Conservation (phyloP, 73 alveolate genomes). For the Effrenium voratum region DNA sequence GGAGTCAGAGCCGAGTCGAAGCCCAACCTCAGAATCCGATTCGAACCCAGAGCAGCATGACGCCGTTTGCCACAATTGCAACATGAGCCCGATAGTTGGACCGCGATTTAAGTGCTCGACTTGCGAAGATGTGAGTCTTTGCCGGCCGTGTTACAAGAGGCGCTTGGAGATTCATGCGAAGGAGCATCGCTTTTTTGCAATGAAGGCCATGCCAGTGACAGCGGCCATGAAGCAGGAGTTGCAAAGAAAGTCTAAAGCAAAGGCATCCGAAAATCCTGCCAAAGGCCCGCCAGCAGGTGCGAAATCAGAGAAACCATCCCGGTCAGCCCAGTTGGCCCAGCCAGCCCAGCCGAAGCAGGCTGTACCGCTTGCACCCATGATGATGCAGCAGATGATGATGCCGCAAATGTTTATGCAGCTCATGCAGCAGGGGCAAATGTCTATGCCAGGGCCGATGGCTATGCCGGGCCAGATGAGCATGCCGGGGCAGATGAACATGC, state of each 20-base stretch:
- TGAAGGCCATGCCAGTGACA: conserved; percentile 29
- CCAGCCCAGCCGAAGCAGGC: neutral
- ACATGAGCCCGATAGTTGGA: conserved; percentile 50
- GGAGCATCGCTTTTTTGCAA: conserved; percentile 66
- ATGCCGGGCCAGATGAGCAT: neutral
- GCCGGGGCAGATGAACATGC: neutral
- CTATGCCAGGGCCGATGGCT: neutral
- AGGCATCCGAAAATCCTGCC: neutral
- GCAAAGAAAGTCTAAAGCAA: neutral
- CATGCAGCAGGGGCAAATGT: too few species aligned
- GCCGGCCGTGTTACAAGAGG: conserved; percentile 21
- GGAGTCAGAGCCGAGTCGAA: neutral
- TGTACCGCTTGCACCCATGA: neutral
- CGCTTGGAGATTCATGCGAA: conserved; percentile 33
- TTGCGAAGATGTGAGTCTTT: conserved; percentile 67
- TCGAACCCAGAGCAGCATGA: conserved; percentile 61
- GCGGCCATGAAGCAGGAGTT: neutral
- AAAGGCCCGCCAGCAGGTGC: neutral
- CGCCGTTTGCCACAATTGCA: conserved; percentile 38
- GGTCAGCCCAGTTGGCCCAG: neutral
- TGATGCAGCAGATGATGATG: neutral
- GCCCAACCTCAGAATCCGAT: neutral
- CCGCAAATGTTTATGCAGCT: too few species aligned
- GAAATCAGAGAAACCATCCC: too few species aligned
- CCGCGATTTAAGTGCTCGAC: conserved; percentile 61